Percentiles rank a stretch among this genome's conserved stretches.
Conservation (phyloP, 2,329 filamentous ascomycete genomes). For the Epichloe uncinata region DNA sequence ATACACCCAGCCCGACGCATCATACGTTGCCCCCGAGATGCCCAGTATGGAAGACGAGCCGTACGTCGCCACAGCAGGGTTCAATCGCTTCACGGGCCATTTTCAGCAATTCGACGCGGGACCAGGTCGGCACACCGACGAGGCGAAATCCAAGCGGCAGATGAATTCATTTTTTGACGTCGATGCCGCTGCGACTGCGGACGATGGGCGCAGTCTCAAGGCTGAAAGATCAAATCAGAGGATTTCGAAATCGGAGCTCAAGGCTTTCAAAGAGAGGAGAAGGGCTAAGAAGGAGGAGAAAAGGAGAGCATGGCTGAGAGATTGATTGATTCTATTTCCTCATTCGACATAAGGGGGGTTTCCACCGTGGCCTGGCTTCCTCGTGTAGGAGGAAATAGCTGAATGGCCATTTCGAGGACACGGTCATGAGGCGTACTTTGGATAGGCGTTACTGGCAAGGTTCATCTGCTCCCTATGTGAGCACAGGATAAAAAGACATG, state of each 20-base stretch:
- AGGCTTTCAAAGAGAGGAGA: constrained; percentile 83
- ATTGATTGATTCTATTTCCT: constrained; percentile 21
- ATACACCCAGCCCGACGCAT: constrained; percentile 23
- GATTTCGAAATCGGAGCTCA: constrained; percentile 72
- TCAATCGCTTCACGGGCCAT: constrained; percentile 81
- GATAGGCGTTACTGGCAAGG: neutral
- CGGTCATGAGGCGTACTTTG: neutral
- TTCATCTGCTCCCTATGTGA: neutral
- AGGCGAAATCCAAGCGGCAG: constrained; percentile 75
- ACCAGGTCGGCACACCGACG: constrained; percentile 69
- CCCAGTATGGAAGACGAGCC: constrained; percentile 29
- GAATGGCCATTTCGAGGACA: neutral
- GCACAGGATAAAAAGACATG: too few relatives aligned
- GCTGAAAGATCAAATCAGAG: constrained; percentile 81
- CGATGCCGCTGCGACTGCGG: constrained; percentile 79
- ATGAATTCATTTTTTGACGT: constrained; percentile 95
- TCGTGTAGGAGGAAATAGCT: neutral
- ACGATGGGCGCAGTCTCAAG: constrained; percentile 82
- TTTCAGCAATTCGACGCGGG: constrained; percentile 58
- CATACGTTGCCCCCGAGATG: constrained; percentile 14
- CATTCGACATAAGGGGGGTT: neutral
- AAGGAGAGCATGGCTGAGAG: constrained; percentile 75
- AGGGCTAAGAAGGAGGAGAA: constrained; percentile 89
- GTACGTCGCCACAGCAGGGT: constrained; percentile 59
- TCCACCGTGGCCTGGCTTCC: neutral